Conservation (phyloP, 805 yeast species). For the Metschnikowia anglica region DNA sequence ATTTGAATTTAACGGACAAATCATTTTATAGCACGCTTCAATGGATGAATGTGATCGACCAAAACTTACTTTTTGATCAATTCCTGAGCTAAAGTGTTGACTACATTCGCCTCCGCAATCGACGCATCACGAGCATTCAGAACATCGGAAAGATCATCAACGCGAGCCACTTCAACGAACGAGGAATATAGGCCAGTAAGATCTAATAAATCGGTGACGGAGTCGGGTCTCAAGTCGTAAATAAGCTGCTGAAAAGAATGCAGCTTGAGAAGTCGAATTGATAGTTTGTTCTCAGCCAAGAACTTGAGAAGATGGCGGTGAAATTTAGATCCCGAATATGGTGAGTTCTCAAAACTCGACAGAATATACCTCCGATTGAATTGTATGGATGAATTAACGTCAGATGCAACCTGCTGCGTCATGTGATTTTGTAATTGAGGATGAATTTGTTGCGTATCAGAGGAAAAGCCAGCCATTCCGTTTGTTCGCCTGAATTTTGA, state of each 20-base stretch:
- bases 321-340: slow-evolving; percentile 47
- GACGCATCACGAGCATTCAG: slow-evolving; percentile 12
- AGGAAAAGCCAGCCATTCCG: not conserved
- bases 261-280: slow-evolving; percentile 48
- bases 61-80: slow-evolving; percentile 14
- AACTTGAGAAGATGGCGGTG: slow-evolving; percentile 52
- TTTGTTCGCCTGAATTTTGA: slow-evolving; percentile 7
- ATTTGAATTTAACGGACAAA: too few relatives aligned
- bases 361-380: slow-evolving; percentile 8
- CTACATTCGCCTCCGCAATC: slow-evolving; percentile 27
- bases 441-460: slow-evolving; percentile 4
- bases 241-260: slow-evolving; percentile 52
- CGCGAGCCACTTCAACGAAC: slow-evolving; percentile 44
- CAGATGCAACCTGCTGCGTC: not conserved
- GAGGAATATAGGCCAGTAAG: slow-evolving; percentile 45
- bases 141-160: slow-evolving; percentile 17
- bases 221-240: slow-evolving; percentile 49
- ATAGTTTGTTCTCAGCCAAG: slow-evolving; percentile 51
- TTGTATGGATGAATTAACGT: slow-evolving; percentile 3
- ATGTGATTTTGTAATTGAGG: slow-evolving; percentile 4
- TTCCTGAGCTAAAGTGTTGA: slow-evolving; percentile 22
- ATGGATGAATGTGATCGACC: too few relatives aligned
- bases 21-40: too few relatives aligned
- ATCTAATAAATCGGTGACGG: slow-evolving; percentile 47
- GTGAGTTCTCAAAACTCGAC: slow-evolving; percentile 34